phyloP scores from a whole-genome alignment of 1,139 yeast species.

The Geotrichum citri-aurantii region DNA sequence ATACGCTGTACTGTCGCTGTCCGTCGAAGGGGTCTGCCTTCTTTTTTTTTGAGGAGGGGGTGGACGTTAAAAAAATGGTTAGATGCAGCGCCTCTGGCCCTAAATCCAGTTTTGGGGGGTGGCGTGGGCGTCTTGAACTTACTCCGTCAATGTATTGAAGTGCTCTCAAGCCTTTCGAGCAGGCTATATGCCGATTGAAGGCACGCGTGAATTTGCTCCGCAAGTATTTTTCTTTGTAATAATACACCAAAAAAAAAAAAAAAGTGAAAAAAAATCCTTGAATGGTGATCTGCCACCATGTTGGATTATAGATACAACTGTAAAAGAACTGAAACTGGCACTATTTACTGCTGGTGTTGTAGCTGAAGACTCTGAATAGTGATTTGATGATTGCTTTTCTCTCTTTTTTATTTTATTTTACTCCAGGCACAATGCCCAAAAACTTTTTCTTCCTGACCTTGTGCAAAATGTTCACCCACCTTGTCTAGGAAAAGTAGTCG shows the following conservation, averaged over 20 bases:
- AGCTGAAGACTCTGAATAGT: too few species aligned
- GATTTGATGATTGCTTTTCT: too few species aligned
- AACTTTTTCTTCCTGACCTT: too few species aligned
- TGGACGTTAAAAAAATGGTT: too few species aligned
- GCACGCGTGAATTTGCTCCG: slow-evolving; percentile 15
- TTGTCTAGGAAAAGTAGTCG: too few species aligned
- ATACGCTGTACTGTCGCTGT: not conserved
- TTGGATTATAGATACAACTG: too few species aligned
- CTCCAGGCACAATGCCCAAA: too few species aligned
- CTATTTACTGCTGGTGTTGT: too few species aligned
- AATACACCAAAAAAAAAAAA: not conserved
- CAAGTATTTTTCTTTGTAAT: not conserved
- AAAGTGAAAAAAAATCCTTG: not conserved
- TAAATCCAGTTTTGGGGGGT: not conserved
- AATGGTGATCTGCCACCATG: not conserved
- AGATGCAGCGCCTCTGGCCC: not conserved
- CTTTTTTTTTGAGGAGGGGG: too few species aligned
- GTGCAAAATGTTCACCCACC: too few species aligned
- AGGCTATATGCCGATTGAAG: slow-evolving; percentile 2
- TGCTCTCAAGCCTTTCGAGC: slow-evolving; percentile 7
- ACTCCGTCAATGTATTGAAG: slow-evolving; percentile 6
- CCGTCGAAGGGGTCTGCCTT: not conserved
- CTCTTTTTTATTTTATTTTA: too few species aligned
- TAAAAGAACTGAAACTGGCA: too few species aligned
- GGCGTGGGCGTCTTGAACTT: not conserved